These are phyloP conservation scores for Solanum raphanifolium DNA, from an alignment of 257 asterid genomes.

Conservation along the genomic window DNA sequence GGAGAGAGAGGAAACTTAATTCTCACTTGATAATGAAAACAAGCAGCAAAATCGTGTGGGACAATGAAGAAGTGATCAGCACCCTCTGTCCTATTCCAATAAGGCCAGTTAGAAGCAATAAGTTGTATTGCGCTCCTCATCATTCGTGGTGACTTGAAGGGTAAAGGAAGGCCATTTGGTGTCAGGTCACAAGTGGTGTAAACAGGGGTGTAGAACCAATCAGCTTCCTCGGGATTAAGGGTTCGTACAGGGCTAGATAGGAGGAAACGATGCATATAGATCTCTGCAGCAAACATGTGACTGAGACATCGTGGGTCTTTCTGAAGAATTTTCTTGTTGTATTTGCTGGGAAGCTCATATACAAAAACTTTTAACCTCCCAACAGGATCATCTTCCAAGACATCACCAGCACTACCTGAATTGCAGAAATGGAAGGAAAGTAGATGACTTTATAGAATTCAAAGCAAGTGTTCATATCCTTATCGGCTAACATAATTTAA, in stretches of 20 bases:
- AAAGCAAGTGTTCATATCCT: background rate
- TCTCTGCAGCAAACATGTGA: constrained; percentile 97
- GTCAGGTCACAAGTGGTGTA: constrained; percentile 83
- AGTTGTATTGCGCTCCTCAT: constrained; percentile 91
- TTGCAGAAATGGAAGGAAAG: background rate
- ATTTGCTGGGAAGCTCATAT: constrained; percentile 83
- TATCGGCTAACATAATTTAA: background rate
- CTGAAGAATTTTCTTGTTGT: constrained; percentile 64
- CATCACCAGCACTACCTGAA: constrained; percentile 95
- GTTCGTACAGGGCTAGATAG: constrained; percentile 72
- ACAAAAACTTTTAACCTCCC: constrained; percentile 80
- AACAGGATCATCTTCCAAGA: constrained; percentile 78
- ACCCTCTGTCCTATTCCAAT: constrained; percentile 89
- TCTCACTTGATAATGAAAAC: constrained; percentile 84
- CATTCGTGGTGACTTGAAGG: constrained; percentile 84
- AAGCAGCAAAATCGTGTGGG: constrained; percentile 89
- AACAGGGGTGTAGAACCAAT: constrained; percentile 88
- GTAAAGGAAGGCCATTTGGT: constrained; percentile 84
- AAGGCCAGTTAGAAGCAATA: constrained; percentile 84
- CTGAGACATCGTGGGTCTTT: constrained; percentile 78
- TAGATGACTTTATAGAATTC: background rate
- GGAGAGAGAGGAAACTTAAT: background rate
- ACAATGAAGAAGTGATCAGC: constrained; percentile 90
- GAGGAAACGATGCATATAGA: constrained; percentile 79
- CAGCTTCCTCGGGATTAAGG: constrained; percentile 90